Evolutionary conservation across 495 filamentous ascomycete genomes (phyloP), one percentile per base, ranked within the genome.

Genomic region (Penicillium paxilli): DNA sequence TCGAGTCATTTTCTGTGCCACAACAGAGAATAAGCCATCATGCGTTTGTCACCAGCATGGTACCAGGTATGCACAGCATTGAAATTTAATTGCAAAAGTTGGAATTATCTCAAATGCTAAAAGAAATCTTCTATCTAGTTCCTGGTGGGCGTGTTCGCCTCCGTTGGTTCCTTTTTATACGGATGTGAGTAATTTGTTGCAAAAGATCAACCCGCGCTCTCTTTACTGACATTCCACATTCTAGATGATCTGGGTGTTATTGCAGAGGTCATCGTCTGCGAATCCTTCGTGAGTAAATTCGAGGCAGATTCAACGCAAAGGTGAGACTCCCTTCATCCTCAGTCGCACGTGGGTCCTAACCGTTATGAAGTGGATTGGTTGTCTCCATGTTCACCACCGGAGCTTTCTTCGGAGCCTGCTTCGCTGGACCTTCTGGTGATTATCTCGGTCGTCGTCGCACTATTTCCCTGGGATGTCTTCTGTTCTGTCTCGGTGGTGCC

Each of bases 321-420:
- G 83, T 86, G 17, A 22, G 40, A 9, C 14, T 23, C 20, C 20
- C 21, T 12, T 42, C 10, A 21, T 9, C 21, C 2, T n/a, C 23
- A 9, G 2, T 11, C 12, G 12, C 35, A 20, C 23, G 2, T 23
- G 40, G 20, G 20, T 22, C 0, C 30, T 53, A 42, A 60, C 24
- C 8, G 1, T 1, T 16, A 5, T 9, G 2, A 51, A 86, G 82
- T 42, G 85, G 86, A 47, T 73, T 85, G 28, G 85, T 89, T 0
- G 85, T 89, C 14, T 85, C 85, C 0, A 69, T 89, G 41, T 89
- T 89, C 68, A 89, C 85, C 0, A 59, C 60, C 16, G 74, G 75
- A 35, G 75, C 75, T 26, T 78, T 77, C 60, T 62, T 69, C 46
- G 75, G 75, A 35, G 62, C 74, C 25, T 66, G 62, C 12, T 56